phyloP scores from a whole-genome alignment of 345 rosid species.

The Arabis alpina region DNA sequence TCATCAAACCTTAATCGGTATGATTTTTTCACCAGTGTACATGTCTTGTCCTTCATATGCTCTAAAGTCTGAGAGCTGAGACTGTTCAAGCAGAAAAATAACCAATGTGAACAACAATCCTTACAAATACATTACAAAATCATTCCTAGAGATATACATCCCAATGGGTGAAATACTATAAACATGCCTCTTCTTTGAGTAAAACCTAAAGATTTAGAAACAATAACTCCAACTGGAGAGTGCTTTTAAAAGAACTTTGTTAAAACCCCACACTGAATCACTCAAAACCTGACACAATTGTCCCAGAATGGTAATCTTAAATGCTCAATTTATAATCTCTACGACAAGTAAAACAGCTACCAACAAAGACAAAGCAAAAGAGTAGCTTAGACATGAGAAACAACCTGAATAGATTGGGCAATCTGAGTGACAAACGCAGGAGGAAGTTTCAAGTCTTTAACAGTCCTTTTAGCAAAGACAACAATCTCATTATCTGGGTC shows the following conservation, averaged over 20 bases:
- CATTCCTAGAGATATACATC: constrained; percentile 17
- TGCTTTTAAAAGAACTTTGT: neutral
- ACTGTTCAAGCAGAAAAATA: constrained; percentile 45
- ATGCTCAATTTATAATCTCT: neutral
- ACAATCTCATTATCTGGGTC: constrained; percentile 93
- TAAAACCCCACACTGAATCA: neutral
- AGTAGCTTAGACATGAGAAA: neutral
- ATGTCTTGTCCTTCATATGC: constrained; percentile 95
- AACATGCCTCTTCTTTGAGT: neutral
- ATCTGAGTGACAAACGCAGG: constrained; percentile 79
- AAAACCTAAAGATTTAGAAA: neutral
- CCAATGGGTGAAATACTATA: neutral
- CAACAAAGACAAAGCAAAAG: constrained; percentile 3
- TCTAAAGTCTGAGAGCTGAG: constrained; percentile 83
- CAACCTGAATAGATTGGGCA: constrained; percentile 86
- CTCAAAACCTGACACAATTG: neutral
- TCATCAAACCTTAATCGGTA: constrained; percentile 81
- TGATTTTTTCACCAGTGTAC: constrained; percentile 88
- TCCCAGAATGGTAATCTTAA: neutral
- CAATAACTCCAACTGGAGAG: too few relatives aligned
- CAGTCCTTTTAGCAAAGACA: constrained; percentile 85
- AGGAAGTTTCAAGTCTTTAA: constrained; percentile 91
- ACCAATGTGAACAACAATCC: constrained; percentile 24
- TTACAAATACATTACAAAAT: constrained; percentile 25
- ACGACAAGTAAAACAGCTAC: neutral